These are phyloP conservation scores for Choricystis sp. DNA, from an alignment of 139 green algal species.

Conservation along the genomic window DNA sequence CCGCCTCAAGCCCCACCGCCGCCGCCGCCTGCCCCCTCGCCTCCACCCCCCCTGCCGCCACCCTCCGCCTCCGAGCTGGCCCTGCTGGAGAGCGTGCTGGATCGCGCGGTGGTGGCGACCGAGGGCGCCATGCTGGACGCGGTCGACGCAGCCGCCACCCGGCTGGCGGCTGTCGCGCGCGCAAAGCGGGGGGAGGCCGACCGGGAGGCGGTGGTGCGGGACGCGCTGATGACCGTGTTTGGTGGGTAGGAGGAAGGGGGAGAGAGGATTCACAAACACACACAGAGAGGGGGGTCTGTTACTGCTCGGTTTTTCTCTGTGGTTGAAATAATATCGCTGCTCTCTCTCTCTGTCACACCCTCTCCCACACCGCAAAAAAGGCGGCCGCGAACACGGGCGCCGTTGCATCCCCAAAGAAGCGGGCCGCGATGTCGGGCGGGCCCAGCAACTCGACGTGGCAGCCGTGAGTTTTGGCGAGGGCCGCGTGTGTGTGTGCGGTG, in stretches of 20 bases:
- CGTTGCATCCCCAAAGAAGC: too few species aligned
- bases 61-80: not conserved
- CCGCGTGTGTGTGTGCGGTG: too few species aligned
- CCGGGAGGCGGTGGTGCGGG: not conserved
- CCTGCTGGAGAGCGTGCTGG: not conserved
- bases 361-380: too few species aligned
- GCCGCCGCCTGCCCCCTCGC: too few species aligned
- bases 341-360: too few species aligned
- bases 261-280: not conserved
- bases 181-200: not conserved
- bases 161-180: not conserved
- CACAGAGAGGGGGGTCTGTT: too few species aligned
- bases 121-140: not conserved
- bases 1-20: not conserved
- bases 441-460: too few species aligned
- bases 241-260: not conserved
- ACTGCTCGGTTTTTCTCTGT: too few species aligned
- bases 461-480: too few species aligned
- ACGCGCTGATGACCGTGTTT: not conserved
- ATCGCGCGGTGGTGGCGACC: not conserved
- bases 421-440: too few species aligned
- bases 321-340: too few species aligned
- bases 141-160: not conserved
- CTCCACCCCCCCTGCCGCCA: not conserved
- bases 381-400: too few species aligned